Evolutionary conservation across 1,139 yeast species (phyloP).

Genomic region (Nakaseomyces glabratus): DNA sequence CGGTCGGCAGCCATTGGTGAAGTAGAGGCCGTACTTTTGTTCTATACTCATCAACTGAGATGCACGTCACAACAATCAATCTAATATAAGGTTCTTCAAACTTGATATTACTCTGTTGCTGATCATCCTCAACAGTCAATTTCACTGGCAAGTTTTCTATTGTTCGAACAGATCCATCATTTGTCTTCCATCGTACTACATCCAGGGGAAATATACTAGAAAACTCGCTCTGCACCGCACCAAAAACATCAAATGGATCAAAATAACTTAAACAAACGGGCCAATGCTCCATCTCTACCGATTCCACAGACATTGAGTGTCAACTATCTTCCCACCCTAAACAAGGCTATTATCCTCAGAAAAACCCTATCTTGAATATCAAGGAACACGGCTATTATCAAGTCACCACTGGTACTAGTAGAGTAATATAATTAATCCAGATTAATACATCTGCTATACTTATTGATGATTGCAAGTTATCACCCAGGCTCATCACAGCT

Average conservation of each 20-base stretch:
- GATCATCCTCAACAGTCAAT: slow-evolving; percentile 48
- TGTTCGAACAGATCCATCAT: slow-evolving; percentile 49
- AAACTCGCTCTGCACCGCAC: slow-evolving; percentile 45
- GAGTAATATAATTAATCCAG: no score
- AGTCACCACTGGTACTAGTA: no score
- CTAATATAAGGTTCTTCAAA: slow-evolving; percentile 47
- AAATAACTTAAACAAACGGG: slow-evolving; percentile 54
- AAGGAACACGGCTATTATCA: no score
- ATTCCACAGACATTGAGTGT: no score
- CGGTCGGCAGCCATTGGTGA: slow-evolving; percentile 63
- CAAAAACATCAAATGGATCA: slow-evolving; percentile 73
- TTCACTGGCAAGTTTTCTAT: slow-evolving; percentile 54
- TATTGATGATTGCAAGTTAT: no score
- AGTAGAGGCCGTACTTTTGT: slow-evolving; percentile 72
- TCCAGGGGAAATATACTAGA: slow-evolving; percentile 51
- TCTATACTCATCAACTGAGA: slow-evolving; percentile 64
- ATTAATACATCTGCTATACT: no score
- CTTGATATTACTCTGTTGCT: slow-evolving; percentile 7
- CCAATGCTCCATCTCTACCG: background rate
- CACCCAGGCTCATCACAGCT: no score
- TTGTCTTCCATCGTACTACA: slow-evolving; percentile 71
- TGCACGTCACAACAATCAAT: slow-evolving; percentile 60
- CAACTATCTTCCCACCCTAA: no score
- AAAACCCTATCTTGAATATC: no score
- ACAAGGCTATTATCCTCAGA: no score